Percentiles rank a stretch among this genome's conserved stretches.
These are phyloP conservation scores for Myrica gale DNA, from an alignment of 306 rosid species.

Conservation along the genomic window DNA sequence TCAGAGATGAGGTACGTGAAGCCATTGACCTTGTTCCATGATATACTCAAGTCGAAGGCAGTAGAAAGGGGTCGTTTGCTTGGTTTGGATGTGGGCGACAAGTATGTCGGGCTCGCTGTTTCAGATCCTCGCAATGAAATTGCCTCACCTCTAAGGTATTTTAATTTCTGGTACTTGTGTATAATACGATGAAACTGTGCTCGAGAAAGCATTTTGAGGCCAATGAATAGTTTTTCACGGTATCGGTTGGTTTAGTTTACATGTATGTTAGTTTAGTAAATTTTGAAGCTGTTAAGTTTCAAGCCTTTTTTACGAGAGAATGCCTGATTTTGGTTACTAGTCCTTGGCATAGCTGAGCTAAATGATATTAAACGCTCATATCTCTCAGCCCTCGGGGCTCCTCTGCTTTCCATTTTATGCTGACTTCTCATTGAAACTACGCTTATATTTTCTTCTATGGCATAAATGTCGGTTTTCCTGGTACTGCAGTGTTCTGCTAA, in stretches of 20 bases:
- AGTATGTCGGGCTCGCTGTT: conserved; percentile 77
- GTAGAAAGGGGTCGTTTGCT: conserved; percentile 52
- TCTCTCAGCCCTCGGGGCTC: background rate
- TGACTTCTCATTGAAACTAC: background rate
- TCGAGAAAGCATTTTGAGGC: background rate
- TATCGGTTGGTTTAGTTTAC: background rate
- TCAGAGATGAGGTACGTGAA: conserved; percentile 51
- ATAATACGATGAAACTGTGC: background rate
- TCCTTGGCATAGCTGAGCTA: background rate
- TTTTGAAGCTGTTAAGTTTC: background rate
- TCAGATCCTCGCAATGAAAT: conserved; percentile 56
- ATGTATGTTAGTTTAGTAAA: background rate
- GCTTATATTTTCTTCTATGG: conserved; percentile 5
- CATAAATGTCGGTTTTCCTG: background rate
- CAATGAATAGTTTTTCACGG: background rate
- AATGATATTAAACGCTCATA: background rate
- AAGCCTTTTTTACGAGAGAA: background rate
- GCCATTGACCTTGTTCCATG: conserved; percentile 58
- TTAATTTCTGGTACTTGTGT: background rate
- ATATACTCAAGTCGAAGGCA: conserved; percentile 31
- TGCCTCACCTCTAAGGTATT: conserved; percentile 69
- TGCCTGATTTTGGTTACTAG: background rate
- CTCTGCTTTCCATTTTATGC: background rate
- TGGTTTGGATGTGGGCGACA: conserved; percentile 83
- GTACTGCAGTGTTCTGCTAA: conserved; percentile 59